Base-by-base conservation (phyloP, 129 eudicot genomes). In the Daucus carota region DNA sequence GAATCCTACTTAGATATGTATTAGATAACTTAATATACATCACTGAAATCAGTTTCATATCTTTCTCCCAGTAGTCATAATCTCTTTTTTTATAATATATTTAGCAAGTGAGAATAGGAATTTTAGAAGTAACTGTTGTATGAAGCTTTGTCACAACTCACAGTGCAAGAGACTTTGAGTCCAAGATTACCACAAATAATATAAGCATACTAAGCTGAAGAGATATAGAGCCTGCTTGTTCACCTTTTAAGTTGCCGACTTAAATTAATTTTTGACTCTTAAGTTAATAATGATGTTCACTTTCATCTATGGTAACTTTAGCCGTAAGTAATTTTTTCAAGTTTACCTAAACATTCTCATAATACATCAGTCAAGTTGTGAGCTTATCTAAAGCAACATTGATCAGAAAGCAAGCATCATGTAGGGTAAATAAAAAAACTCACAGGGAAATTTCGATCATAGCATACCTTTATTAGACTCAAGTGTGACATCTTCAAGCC, bases 401-500 rank as follows among this genome's bases (percentile, higher is more conserved):
- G 17, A 62, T 62, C 34, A 62, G 38, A 20, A 62, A 62, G 36
- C 69, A 62, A 29, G 38, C 69, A 62, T 62, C 36, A 24, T 60
- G 69, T 62, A 29, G 38, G 68, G 69, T 29, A 62, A 28, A 62
- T 31, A 62, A 11, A 38, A 29, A 32, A 62, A n/a, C 5, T 54
- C 38, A 14, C 38, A 5, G 3, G 28, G 38, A 62, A 14, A 5
- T 15, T 29, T 4, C 13, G 34, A 62, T 62, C 69, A 62, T 28
- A 60, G 8, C 26, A 26, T 83, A 93, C 98, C 97, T 93, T 93
- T 46, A 93, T 81, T 59, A 90, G 97, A 78, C 82, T 90, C 66
- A 93, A 81, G 48, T 90, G 93, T 41, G 98, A 90, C 78, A 93
- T 86, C 83, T 89, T 93, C 62, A 93, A 89, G 65, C 98, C 97